Base-by-base conservation (phyloP, 768 basidiomycete species). In the Dioszegia aurantiaca region DNA sequence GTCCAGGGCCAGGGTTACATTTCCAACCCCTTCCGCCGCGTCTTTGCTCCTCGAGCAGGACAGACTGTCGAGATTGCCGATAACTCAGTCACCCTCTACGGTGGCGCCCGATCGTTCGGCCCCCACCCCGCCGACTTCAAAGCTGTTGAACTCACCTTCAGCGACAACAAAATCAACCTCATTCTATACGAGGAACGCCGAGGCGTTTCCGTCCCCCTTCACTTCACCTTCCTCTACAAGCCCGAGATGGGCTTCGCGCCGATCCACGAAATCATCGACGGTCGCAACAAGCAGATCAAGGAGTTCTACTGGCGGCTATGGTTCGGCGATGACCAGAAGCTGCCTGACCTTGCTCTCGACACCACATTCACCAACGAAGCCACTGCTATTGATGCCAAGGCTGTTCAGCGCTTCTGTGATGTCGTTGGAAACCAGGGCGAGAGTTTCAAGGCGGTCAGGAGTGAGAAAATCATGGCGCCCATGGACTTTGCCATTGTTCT, bases 401-500 rank as follows among this genome's bases (percentile, higher is more conserved):
- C 85, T 30, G 82, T 99, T 12, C 90, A 95, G 76, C 81, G 83
- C 11, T 99, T 99, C 82, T 77, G 77, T 55, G 83, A 85, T 23
- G 87, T 99, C 47, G 85, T 98, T 56, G 94, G 93, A 30, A 98
- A 97, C 77, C 86, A 93, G 70, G 87, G 85, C 28, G 94, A 91
- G 73, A 83, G 83, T 1, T 99, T 94, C 83, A 90, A 93, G 82
- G 80, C 82, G 12, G 84, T 81, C 2, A 83, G 90, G 56, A 86
- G 81, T 46, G 76, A 69, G 43, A 81, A 81, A 31, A 84, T 90
- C 42, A 84, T 88, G 69, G 91, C 94, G 1, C 95, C 95, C 0
- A 94, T 99, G 90, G 94, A 98, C 79, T 98, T 95, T 68, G 90
- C 93, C 24, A 99, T 99, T 70, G 94, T 98, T 49, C 87, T 92